Percentiles rank a stretch among this genome's conserved stretches.
phyloP scores from a whole-genome alignment of 352 stramenopile genomes.

The Globisporangium rhizosaccharum region DNA sequence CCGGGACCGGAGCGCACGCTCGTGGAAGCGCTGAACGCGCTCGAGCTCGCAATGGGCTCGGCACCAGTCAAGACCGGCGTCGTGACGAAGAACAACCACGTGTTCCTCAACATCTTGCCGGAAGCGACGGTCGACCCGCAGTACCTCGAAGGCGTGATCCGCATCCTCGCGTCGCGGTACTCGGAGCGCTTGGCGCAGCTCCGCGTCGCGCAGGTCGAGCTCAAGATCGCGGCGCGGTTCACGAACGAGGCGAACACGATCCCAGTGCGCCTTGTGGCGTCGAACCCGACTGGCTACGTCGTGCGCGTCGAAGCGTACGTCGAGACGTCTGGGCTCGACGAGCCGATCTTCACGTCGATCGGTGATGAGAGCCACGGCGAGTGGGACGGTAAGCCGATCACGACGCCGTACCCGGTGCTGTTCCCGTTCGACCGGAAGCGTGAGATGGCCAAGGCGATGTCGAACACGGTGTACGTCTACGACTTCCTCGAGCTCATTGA shows the following conservation, averaged over 20 bases:
- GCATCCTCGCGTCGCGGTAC: slow-evolving; percentile 83
- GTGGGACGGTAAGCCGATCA: slow-evolving; percentile 94
- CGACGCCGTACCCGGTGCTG: slow-evolving; percentile 95
- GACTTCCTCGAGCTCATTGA: slow-evolving; percentile 99
- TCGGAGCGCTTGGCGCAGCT: slow-evolving; percentile 89
- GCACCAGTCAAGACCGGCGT: slow-evolving; percentile 76
- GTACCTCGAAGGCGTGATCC: slow-evolving; percentile 95
- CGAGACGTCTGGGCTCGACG: slow-evolving; percentile 86
- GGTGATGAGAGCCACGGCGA: slow-evolving; percentile 84
- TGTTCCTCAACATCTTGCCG: slow-evolving; percentile 98
- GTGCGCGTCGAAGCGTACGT: slow-evolving; percentile 99
- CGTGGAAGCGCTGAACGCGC: slow-evolving; percentile 96
- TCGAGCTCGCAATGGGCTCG: slow-evolving; percentile 94
- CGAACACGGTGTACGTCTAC: slow-evolving; percentile 99
- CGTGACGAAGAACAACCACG: slow-evolving; percentile 95
- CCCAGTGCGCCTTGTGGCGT: slow-evolving; percentile 93
- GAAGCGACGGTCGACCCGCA: slow-evolving; percentile 93
- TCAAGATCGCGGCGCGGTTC: slow-evolving; percentile 94
- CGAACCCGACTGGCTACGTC: slow-evolving; percentile 98
- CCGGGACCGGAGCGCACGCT: slow-evolving; percentile 95
- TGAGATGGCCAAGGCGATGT: slow-evolving; percentile 90
- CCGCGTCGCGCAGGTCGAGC: slow-evolving; percentile 95
- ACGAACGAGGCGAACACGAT: slow-evolving; percentile 92
- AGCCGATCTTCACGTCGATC: slow-evolving; percentile 89
- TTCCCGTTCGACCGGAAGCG: slow-evolving; percentile 94